Conservation (phyloP, 164 flowering plant genomes). For the Protea cynaroides region DNA sequence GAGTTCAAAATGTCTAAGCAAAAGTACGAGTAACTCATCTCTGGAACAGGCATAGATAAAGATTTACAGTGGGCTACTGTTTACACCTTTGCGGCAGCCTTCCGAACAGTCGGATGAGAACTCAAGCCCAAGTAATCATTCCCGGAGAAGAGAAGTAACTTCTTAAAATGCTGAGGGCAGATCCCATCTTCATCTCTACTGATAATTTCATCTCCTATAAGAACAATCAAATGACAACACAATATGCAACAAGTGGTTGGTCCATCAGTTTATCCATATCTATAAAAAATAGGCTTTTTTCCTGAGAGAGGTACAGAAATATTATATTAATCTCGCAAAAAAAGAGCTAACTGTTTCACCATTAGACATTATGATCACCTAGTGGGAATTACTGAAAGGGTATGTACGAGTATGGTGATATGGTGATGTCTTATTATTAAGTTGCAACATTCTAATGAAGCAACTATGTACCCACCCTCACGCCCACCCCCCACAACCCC, state of each 20-base stretch:
- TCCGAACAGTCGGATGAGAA: slow-evolving; percentile 69
- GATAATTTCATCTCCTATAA: slow-evolving; percentile 49
- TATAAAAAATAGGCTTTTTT: neutral
- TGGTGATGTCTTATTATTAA: neutral
- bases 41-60: neutral
- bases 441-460: too few species aligned
- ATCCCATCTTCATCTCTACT: slow-evolving; percentile 12
- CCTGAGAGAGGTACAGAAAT: too few species aligned
- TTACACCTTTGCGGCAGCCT: slow-evolving; percentile 66
- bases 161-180: slow-evolving; percentile 23
- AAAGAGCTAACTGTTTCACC: neutral
- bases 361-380: too few species aligned
- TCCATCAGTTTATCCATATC: slow-evolving; percentile 2
- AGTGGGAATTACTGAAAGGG: neutral
- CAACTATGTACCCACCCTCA: too few species aligned
- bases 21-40: neutral
- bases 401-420: neutral
- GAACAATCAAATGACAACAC: slow-evolving; percentile 14
- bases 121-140: slow-evolving; percentile 95
- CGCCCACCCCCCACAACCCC: too few species aligned
- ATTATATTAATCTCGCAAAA: neutral
- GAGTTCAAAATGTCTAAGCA: neutral
- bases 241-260: slow-evolving; percentile 1
- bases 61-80: neutral
- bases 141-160: slow-evolving; percentile 79